Evolutionary conservation across 2,329 filamentous ascomycete species (phyloP).

Genomic region (Hypoxylon sp.): DNA sequence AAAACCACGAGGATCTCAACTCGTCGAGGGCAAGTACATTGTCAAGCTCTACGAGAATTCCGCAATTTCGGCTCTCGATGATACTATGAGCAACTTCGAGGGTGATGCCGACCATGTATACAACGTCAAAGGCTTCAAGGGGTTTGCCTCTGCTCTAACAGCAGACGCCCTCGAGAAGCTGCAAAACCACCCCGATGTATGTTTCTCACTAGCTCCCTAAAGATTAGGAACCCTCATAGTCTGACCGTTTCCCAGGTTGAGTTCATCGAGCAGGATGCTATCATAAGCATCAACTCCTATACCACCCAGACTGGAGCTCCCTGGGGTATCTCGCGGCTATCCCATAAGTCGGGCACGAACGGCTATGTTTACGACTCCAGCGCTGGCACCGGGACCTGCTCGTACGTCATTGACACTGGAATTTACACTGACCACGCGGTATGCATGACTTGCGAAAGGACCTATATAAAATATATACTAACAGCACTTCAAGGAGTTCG

Average conservation of each 20-base stretch:
- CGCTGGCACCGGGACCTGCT: conserved; percentile 61
- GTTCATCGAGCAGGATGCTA: conserved; percentile 55
- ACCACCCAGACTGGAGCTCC: conserved; percentile 56
- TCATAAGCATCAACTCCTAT: conserved; percentile 53
- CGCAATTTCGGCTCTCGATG: conserved; percentile 52
- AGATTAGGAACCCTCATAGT: conserved; percentile 26
- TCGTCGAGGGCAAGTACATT: conserved; percentile 61
- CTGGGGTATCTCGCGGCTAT: conserved; percentile 64
- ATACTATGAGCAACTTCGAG: conserved; percentile 49
- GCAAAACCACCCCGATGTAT: conserved; percentile 58
- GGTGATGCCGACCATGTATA: conserved; percentile 55
- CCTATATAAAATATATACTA: conserved; percentile 21
- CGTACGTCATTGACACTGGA: conserved; percentile 71
- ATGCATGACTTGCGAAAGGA: conserved; percentile 27
- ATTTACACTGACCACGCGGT: conserved; percentile 62
- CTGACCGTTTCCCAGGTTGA: conserved; percentile 51
- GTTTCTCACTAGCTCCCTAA: not conserved
- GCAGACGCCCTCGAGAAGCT: conserved; percentile 60
- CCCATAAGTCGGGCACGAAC: conserved; percentile 56
- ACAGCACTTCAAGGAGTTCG: conserved; percentile 56
- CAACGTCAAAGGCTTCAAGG: conserved; percentile 57
- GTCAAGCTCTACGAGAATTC: conserved; percentile 61
- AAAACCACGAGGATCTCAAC: conserved; percentile 49
- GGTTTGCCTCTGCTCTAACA: conserved; percentile 62
- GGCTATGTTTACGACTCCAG: conserved; percentile 61